Percentiles rank a stretch among this genome's conserved stretches.
phyloP scores from a whole-genome alignment of 1,139 yeast species.

The Taphrina communis region DNA sequence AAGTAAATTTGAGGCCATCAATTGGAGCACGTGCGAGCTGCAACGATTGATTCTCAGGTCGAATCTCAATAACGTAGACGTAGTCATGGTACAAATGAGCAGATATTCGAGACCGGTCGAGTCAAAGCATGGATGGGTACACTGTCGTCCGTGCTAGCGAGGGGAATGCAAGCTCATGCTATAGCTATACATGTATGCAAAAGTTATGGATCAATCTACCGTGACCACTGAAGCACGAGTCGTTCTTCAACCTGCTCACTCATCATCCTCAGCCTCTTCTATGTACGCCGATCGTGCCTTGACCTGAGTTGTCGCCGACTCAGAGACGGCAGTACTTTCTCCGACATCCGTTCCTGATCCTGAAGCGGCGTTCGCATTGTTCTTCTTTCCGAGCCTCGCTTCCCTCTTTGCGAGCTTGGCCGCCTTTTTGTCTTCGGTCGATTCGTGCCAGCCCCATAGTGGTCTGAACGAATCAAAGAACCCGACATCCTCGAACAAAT shows the following conservation, averaged over 20 bases:
- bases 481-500: slow-evolving; percentile 93
- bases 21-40: too few relatives aligned
- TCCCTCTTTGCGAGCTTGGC: slow-evolving; percentile 33
- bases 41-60: too few relatives aligned
- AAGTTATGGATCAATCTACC: background rate
- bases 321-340: slow-evolving; percentile 5
- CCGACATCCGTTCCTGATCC: slow-evolving; percentile 16
- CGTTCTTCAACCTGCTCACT: background rate
- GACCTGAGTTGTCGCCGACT: background rate
- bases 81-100: too few relatives aligned
- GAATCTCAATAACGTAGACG: too few relatives aligned
- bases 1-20: too few relatives aligned
- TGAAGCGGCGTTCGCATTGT: background rate
- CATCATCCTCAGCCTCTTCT: slow-evolving; percentile 39
- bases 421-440: slow-evolving; percentile 33
- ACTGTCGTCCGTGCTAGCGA: background rate
- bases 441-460: slow-evolving; percentile 78
- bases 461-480: slow-evolving; percentile 92
- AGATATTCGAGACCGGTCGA: too few relatives aligned
- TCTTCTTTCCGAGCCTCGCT: slow-evolving; percentile 18
- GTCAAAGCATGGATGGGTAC: background rate
- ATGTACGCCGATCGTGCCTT: slow-evolving; percentile 31
- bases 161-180: background rate
- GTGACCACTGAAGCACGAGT: background rate
- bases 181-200: slow-evolving; percentile 11